Base-by-base conservation (phyloP, 2,329 filamentous ascomycete species). In the Grosmannia clavigera region DNA sequence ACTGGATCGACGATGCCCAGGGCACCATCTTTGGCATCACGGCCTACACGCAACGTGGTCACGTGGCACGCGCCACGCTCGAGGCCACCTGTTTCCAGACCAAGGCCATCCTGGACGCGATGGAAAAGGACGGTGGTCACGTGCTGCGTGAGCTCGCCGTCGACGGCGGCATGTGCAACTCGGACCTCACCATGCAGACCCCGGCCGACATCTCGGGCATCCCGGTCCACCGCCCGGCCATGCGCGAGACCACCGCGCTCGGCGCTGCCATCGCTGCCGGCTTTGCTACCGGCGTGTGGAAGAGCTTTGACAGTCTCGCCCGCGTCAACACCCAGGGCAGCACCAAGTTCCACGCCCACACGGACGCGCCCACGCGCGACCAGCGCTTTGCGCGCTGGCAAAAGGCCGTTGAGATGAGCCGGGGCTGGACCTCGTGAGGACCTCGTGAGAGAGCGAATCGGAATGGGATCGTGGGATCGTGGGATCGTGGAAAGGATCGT, bases 31-130 rank as follows among this genome's bases (percentile, higher is more conserved):
- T 92, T 67, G 90, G 90, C 52, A 87, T 95, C 65, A 94, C 90
- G 0, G 86, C 92, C 66, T 87, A 92, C 74, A 96, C 91, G 0
- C 81, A 91, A 69, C 85, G 85, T 66, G 90, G 89, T 19, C 91
- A 96, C 71, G 90, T 96, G 67, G 90, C 90, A 53, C 86, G 91
- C 62, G 91, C 91, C 43, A 95, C 91, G 0, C 82, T 96, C 58
- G 91, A 96, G 74, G 90, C 91, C 5, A 92, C 89, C 46, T 95
- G 91, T 75, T 95, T 89, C 78, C 91, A 96, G 73, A 95, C 90
- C 29, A 91, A 91, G 67, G 91, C 91, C 27, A 95, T 96, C 67
- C 81, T 96, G 29, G 86, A 92, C 68, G 90, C 91, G 62, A 96
- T 96, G 90, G 88, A 89, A 68, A 84, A 86, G 66, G 90, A 95